Evolutionary conservation across 2,329 filamentous ascomycete species (phyloP), one percentile per base, ranked within the genome.

Genomic region (Nothophaeocryptopus gaeumannii): DNA sequence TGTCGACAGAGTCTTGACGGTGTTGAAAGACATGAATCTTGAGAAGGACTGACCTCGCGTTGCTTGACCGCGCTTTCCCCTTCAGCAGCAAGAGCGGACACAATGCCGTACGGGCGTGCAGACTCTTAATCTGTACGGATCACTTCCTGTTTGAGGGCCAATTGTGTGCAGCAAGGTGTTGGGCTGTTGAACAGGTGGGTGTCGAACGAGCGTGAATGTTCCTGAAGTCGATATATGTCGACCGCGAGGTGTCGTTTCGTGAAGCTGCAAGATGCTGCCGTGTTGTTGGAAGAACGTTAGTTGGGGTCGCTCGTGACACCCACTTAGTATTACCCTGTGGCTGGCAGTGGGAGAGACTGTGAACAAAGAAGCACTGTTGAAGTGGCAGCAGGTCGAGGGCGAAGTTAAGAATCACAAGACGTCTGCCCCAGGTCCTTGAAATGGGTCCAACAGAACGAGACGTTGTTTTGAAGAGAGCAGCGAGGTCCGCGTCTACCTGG

Each of bases 401-500:
- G 49, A 53, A 44, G 45, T 44, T 39, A 51, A 55, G 56, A 50
- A 51, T 47, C 48, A 56, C 53, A 53, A 42, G 33, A 50, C 46
- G 36, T 45, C 40, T 52, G 48, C 48, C 30, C 51, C 40, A 45
- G 48, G 34, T 29, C 47, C 42, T 56, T 41, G 54, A 56, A 45
- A 50, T 58, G 50, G 41, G 50, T 44, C 42, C 50, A 56, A 48
- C 54, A 55, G 47, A 48, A 53, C 58, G 48, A 50, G 50, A 53
- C 35, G 53, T 38, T 57, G 56, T 58, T 57, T 57, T 53, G 54
- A 43, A 56, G 53, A 37, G 44, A 55, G 48, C 51, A 55, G 53
- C 53, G 54, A 53, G 54, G 51, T 50, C 50, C 53, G 56, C 58
- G 54, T 58, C 54, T 56, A 61, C 46, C 51, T 59, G 53, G 61